phyloP scores from a whole-genome alignment of 2,329 filamentous ascomycete genomes.

The Phialemoniopsis sp. region DNA sequence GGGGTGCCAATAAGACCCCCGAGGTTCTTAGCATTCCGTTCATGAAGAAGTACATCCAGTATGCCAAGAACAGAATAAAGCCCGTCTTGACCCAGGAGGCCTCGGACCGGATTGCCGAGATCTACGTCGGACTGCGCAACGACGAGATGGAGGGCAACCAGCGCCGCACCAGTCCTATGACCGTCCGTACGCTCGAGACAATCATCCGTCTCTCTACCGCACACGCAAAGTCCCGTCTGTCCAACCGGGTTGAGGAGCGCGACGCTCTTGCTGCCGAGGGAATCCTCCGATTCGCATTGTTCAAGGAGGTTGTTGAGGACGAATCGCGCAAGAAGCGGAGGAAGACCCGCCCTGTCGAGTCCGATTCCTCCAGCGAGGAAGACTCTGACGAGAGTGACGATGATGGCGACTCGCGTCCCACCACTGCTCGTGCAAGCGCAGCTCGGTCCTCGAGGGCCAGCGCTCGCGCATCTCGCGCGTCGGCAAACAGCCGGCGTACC shows the following conservation, averaged over 20 bases:
- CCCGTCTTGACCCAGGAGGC: conserved; percentile 87
- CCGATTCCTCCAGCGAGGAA: conserved; percentile 55
- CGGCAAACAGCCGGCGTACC: conserved; percentile 17
- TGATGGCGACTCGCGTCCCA: conserved; percentile 42
- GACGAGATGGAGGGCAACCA: conserved; percentile 95
- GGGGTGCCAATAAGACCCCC: conserved; percentile 69
- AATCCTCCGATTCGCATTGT: conserved; percentile 89
- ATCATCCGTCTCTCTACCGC: conserved; percentile 97
- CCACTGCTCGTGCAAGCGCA: conserved; percentile 15
- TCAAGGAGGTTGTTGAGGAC: conserved; percentile 85
- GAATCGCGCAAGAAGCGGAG: conserved; percentile 82
- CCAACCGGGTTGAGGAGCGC: conserved; percentile 80
- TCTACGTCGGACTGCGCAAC: conserved; percentile 90
- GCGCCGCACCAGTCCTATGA: conserved; percentile 89
- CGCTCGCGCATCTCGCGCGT: conserved; percentile 16
- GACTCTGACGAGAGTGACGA: conserved; percentile 59
- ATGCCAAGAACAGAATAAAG: conserved; percentile 88
- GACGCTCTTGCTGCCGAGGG: conserved; percentile 85
- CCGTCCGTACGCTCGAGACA: conserved; percentile 93
- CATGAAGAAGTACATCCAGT: conserved; percentile 99
- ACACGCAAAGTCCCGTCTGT: conserved; percentile 88
- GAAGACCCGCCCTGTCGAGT: conserved; percentile 57
- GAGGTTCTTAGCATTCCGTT: conserved; percentile 95
- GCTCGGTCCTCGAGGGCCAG: conserved; percentile 6
- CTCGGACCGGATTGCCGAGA: conserved; percentile 83